Evolutionary conservation across 2,329 filamentous ascomycete species (phyloP).

Genomic region (Aspergillus cejpii): DNA sequence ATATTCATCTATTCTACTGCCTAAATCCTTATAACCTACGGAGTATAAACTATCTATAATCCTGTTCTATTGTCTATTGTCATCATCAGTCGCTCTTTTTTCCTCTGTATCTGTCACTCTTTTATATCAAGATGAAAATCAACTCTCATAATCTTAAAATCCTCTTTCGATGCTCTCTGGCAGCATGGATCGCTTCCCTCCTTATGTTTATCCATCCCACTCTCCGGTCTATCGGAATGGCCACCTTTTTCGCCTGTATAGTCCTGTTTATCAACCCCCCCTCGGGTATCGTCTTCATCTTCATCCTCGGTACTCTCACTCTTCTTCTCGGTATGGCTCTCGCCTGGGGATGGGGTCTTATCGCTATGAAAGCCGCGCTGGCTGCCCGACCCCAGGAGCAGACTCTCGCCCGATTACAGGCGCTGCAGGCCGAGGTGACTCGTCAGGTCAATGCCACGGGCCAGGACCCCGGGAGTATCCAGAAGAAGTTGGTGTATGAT

Average conservation of each 20-base stretch:
- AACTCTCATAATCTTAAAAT: conserved; percentile 45
- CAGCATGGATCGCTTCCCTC: conserved; percentile 43
- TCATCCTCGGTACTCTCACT: conserved; percentile 39
- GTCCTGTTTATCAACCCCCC: conserved; percentile 44
- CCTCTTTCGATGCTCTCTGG: conserved; percentile 44
- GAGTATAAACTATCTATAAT: no score
- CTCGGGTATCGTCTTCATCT: conserved; percentile 41
- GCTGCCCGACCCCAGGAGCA: conserved; percentile 38
- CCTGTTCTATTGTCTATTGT: no score
- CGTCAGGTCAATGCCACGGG: conserved; percentile 33
- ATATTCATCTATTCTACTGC: no score
- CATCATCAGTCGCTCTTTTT: no score
- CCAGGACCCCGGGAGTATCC: conserved; percentile 21
- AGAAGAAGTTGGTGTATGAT: conserved; percentile 35
- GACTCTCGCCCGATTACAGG: conserved; percentile 29
- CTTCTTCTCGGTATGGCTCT: conserved; percentile 44
- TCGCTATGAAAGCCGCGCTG: conserved; percentile 45
- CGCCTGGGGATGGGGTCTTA: conserved; percentile 46
- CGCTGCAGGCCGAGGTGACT: conserved; percentile 29
- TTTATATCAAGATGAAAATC: no score
- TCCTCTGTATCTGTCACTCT: no score
- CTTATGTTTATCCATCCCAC: conserved; percentile 45
- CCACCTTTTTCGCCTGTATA: conserved; percentile 42
- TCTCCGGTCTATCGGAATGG: conserved; percentile 38
- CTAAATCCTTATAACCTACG: no score